Conservation (phyloP, 495 filamentous ascomycete species). For the Recurvomyces mirabilis region DNA sequence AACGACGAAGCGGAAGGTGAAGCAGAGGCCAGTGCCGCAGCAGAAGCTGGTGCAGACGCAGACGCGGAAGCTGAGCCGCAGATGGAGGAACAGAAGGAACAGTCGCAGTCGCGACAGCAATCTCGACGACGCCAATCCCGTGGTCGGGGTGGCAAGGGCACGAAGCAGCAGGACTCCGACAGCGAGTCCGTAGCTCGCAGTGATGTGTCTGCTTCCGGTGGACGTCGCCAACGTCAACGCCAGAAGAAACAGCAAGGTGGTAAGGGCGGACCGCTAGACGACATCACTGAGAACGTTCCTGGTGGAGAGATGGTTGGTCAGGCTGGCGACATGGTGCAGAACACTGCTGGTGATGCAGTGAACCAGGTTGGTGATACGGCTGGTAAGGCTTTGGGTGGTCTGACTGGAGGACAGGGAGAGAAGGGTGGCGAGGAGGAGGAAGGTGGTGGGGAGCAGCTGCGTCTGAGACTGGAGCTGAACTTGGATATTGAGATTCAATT, state of each 20-base stretch:
- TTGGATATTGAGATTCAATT: slow-evolving; percentile 81
- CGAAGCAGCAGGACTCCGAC: slow-evolving; percentile 23
- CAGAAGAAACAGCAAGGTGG: slow-evolving; percentile 17
- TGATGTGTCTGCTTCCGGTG: slow-evolving; percentile 29
- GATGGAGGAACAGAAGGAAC: slow-evolving; percentile 17
- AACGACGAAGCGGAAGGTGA: slow-evolving; percentile 27
- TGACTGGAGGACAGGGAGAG: slow-evolving; percentile 27
- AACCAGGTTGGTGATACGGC: slow-evolving; percentile 28
- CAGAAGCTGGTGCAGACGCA: slow-evolving; percentile 22
- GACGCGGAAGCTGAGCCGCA: slow-evolving; percentile 24
- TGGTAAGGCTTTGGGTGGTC: slow-evolving; percentile 29
- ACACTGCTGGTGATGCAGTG: slow-evolving; percentile 31
- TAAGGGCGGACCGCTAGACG: slow-evolving; percentile 27
- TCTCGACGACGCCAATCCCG: slow-evolving; percentile 32
- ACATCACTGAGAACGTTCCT: slow-evolving; percentile 31
- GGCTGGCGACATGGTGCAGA: slow-evolving; percentile 31
- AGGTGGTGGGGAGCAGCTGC: slow-evolving; percentile 50
- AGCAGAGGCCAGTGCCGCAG: slow-evolving; percentile 22
- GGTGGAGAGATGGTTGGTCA: slow-evolving; percentile 32
- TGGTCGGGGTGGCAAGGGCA: slow-evolving; percentile 28
- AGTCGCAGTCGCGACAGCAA: slow-evolving; percentile 18
- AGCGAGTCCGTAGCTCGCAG: slow-evolving; percentile 29
- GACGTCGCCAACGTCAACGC: slow-evolving; percentile 29
- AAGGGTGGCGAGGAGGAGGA: slow-evolving; percentile 25
- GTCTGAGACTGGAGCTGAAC: slow-evolving; percentile 71